Evolutionary conservation across 2,329 filamentous ascomycete species (phyloP).

Genomic region (Paramyrothecium roridum): DNA sequence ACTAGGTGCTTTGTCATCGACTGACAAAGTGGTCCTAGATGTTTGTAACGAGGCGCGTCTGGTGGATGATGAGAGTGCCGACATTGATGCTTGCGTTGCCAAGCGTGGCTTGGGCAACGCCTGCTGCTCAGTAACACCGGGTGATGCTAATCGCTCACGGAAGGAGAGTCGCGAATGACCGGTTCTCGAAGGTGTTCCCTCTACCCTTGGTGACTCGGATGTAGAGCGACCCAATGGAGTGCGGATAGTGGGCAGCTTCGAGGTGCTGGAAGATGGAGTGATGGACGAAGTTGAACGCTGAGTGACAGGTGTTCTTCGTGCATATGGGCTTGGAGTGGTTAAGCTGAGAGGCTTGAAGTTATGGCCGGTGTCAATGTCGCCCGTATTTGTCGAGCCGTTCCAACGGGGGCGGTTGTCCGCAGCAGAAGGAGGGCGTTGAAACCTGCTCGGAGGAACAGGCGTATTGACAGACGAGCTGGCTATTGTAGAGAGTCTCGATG

Average conservation of each 20-base stretch:
- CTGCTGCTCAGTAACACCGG: constrained; percentile 46
- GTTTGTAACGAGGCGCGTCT: constrained; percentile 55
- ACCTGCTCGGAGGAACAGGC: constrained; percentile 30
- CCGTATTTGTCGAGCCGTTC: constrained; percentile 65
- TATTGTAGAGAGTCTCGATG: constrained; percentile 43
- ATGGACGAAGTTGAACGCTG: constrained; percentile 39
- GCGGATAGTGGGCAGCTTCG: constrained; percentile 47
- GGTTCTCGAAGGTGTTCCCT: constrained; percentile 41
- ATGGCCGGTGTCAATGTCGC: constrained; percentile 63
- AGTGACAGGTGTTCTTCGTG: constrained; percentile 39
- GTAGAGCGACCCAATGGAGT: constrained; percentile 42
- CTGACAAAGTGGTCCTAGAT: constrained; percentile 27
- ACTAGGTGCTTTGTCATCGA: constrained; percentile 25
- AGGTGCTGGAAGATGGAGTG: constrained; percentile 36
- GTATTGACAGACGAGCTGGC: constrained; percentile 50
- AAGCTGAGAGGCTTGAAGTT: constrained; percentile 62
- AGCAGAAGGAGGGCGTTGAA: constrained; percentile 42
- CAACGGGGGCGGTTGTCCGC: constrained; percentile 64
- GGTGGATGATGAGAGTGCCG: constrained; percentile 30
- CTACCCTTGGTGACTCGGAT: constrained; percentile 45
- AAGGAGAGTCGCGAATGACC: constrained; percentile 47
- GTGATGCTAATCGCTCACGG: constrained; percentile 49
- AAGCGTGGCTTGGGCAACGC: constrained; percentile 41
- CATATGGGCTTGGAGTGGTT: constrained; percentile 57
- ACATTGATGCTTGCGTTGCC: constrained; percentile 39